Conservation (phyloP, 306 rosid genomes). For the Cercis canadensis region DNA sequence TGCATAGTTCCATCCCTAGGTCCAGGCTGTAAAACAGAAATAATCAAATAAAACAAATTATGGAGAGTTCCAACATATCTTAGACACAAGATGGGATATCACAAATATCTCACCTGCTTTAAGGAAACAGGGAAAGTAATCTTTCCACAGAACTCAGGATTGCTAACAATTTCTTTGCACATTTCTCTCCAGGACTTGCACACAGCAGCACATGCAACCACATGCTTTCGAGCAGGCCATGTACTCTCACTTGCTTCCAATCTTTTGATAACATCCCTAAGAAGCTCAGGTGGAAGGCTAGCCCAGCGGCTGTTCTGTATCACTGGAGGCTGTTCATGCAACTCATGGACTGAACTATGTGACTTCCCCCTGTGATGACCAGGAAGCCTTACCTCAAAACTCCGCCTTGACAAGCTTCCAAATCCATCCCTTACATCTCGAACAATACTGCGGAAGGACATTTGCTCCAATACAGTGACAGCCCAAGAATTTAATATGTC, state of each 20-base stretch:
- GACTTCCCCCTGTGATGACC: constrained; percentile 85
- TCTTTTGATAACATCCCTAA: constrained; percentile 85
- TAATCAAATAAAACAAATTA: constrained; percentile 6
- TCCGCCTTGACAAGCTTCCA: constrained; percentile 89
- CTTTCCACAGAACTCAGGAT: constrained; percentile 86
- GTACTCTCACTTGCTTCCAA: constrained; percentile 88
- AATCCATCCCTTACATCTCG: constrained; percentile 95
- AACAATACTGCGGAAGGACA: constrained; percentile 95
- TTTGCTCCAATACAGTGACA: constrained; percentile 46
- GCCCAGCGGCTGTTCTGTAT: constrained; percentile 93
- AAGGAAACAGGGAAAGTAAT: constrained; percentile 89
- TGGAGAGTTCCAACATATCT: neutral
- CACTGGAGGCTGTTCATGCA: constrained; percentile 62
- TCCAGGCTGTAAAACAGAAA: constrained; percentile 73
- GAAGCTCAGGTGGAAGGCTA: constrained; percentile 91
- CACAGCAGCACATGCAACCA: constrained; percentile 90
- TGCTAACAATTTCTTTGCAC: constrained; percentile 90
- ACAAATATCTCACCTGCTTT: constrained; percentile 68
- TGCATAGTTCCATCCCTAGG: constrained; percentile 80
- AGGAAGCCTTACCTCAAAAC: constrained; percentile 87
- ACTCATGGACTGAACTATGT: constrained; percentile 75
- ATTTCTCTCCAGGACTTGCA: constrained; percentile 96
- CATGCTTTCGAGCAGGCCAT: constrained; percentile 88
- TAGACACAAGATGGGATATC: constrained; percentile 1
- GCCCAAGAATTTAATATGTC: constrained; percentile 42